phyloP scores from a whole-genome alignment of 1,139 yeast genomes.

The Nakaseomyces nivariensis region DNA sequence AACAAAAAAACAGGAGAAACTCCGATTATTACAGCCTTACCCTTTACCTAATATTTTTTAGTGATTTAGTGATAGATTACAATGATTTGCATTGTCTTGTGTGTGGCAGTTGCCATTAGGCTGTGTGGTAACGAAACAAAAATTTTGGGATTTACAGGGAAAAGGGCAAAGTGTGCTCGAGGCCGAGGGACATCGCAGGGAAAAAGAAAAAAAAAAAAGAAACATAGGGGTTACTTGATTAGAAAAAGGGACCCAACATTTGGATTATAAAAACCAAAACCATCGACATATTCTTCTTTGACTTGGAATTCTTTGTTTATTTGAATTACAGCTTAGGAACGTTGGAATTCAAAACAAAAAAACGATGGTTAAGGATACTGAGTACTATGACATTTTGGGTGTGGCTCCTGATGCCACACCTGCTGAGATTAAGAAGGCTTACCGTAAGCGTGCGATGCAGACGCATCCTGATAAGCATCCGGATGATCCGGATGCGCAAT shows the following conservation, averaged over 20 bases:
- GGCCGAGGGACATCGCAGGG: no score
- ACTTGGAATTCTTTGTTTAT: background rate
- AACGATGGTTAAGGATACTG: constrained; percentile 78
- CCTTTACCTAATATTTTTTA: no score
- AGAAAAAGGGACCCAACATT: no score
- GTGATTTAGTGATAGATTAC: no score
- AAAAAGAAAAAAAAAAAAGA: no score
- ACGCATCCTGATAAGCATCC: constrained; percentile 97
- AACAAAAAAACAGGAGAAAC: background rate
- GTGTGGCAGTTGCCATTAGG: no score
- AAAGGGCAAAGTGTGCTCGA: no score
- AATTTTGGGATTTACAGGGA: no score
- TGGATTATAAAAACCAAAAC: background rate
- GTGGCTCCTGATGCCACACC: constrained; percentile 62
- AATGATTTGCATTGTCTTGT: no score
- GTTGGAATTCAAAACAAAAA: background rate
- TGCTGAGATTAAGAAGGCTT: constrained; percentile 82
- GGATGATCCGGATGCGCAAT: constrained; percentile 60
- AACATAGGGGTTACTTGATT: no score
- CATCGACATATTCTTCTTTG: background rate
- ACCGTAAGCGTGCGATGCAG: constrained; percentile 75
- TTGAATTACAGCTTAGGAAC: no score
- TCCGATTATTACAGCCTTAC: background rate
- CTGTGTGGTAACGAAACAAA: no score
- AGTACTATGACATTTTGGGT: constrained; percentile 73